These are phyloP conservation scores for Phytophthora meadii DNA, from an alignment of 352 stramenopile species.

Conservation along the genomic window DNA sequence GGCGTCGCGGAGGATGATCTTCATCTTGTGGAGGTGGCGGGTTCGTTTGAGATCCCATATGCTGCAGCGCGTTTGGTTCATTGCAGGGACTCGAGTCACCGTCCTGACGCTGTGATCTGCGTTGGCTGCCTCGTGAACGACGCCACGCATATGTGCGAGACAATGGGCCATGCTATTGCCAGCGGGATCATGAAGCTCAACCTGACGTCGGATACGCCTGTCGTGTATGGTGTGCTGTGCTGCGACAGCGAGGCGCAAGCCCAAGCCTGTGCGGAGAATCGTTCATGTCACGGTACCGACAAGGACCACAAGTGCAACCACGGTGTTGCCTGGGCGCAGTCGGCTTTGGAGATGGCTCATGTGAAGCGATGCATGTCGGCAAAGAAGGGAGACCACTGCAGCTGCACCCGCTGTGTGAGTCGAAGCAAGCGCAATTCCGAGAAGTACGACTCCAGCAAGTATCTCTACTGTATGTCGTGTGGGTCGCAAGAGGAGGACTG, in stretches of 20 bases:
- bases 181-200: slow-evolving; percentile 97
- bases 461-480: slow-evolving; percentile 31
- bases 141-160: slow-evolving; percentile 98
- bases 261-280: slow-evolving; percentile 67
- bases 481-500: slow-evolving; percentile 29
- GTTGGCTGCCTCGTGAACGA: slow-evolving; percentile 95
- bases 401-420: slow-evolving; percentile 33
- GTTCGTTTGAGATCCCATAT: slow-evolving; percentile 96
- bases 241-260: slow-evolving; percentile 94
- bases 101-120: slow-evolving; percentile 95
- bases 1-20: slow-evolving; percentile 59
- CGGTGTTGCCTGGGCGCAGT: slow-evolving; percentile 68
- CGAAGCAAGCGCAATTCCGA: slow-evolving; percentile 25
- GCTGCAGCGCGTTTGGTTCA: slow-evolving; percentile 84
- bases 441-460: slow-evolving; percentile 23
- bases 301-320: slow-evolving; percentile 51
- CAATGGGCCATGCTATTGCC: slow-evolving; percentile 94
- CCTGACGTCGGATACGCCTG: slow-evolving; percentile 87
- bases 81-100: slow-evolving; percentile 65
- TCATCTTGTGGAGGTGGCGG: slow-evolving; percentile 83
- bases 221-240: slow-evolving; percentile 93
- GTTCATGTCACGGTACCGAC: slow-evolving; percentile 28
- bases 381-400: slow-evolving; percentile 47
- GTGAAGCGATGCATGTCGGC: slow-evolving; percentile 60
- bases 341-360: slow-evolving; percentile 90